These are phyloP conservation scores for Xylaria grammica DNA, from an alignment of 495 filamentous ascomycete genomes.

Conservation along the genomic window DNA sequence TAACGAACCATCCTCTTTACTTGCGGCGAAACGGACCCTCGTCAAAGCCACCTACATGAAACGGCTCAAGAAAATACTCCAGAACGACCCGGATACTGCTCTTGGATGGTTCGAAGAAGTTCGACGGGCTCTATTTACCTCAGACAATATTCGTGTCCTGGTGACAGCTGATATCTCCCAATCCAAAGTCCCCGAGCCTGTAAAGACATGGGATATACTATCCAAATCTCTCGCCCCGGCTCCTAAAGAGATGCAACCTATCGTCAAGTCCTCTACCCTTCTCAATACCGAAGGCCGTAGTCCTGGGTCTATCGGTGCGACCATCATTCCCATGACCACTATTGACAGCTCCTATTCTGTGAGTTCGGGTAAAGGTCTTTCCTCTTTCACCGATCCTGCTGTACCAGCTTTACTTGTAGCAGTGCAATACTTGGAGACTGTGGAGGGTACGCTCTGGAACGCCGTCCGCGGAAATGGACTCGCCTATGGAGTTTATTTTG, in stretches of 20 bases:
- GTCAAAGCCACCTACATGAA: conserved; percentile 89
- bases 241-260: conserved; percentile 46
- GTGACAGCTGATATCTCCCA: conserved; percentile 83
- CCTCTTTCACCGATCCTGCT: conserved; percentile 73
- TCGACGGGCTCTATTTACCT: conserved; percentile 71
- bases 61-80: conserved; percentile 76
- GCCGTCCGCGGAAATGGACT: conserved; percentile 90
- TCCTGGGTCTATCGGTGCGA: conserved; percentile 72
- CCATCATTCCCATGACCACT: conserved; percentile 87
- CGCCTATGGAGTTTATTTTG: conserved; percentile 84
- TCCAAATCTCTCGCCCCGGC: conserved; percentile 45
- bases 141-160: conserved; percentile 81
- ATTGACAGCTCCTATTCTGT: conserved; percentile 92
- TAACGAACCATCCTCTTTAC: conserved; percentile 71
- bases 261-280: conserved; percentile 55
- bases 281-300: conserved; percentile 73
- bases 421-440: conserved; percentile 85
- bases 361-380: conserved; percentile 73
- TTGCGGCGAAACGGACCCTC: conserved; percentile 78
- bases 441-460: conserved; percentile 93
- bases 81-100: conserved; percentile 71
- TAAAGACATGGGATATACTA: conserved; percentile 82
- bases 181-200: conserved; percentile 74
- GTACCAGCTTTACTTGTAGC: conserved; percentile 87
- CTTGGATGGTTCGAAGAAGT: conserved; percentile 78